Percentiles rank a stretch among this genome's conserved stretches.
phyloP scores from a whole-genome alignment of 2,329 filamentous ascomycete genomes.

The Penicillium psychrosexuale region DNA sequence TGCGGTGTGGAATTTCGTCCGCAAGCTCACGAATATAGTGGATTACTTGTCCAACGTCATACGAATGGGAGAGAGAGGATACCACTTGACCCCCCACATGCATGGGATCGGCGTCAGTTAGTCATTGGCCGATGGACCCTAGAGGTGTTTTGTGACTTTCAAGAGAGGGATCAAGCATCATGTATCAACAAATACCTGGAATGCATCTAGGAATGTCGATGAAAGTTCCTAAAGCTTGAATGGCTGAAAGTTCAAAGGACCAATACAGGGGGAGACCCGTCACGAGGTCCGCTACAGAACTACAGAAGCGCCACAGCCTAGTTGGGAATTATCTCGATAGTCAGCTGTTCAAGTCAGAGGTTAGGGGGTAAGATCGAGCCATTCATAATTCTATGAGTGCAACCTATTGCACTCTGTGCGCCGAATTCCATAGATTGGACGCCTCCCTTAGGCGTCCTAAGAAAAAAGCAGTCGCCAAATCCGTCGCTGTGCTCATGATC shows the following conservation, averaged over 20 bases:
- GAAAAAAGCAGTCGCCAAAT: slow-evolving; percentile 18
- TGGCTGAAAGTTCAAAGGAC: not conserved
- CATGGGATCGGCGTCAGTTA: slow-evolving; percentile 1
- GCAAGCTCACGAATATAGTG: not conserved
- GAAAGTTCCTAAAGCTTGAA: not conserved
- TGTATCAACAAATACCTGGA: not conserved
- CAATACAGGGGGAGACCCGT: not conserved
- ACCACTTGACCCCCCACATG: not conserved
- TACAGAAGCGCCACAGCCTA: slow-evolving; percentile 1
- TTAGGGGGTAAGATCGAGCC: not conserved
- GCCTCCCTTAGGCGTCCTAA: not conserved
- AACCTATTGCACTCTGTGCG: not conserved
- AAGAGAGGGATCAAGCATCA: too few species aligned
- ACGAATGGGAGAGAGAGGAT: not conserved
- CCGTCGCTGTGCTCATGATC: slow-evolving; percentile 19
- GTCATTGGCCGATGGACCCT: not conserved
- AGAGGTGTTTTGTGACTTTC: not conserved
- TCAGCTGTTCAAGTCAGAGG: slow-evolving; percentile 1
- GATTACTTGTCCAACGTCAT: not conserved
- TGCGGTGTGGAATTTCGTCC: slow-evolving; percentile 1
- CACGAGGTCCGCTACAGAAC: not conserved
- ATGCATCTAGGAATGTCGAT: not conserved
- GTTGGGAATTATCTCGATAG: not conserved
- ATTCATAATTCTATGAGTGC: slow-evolving; percentile 4
- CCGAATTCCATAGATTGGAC: not conserved